Evolutionary conservation across 176 grass and related monocot species (phyloP).

Genomic region (Lolium rigidum): DNA sequence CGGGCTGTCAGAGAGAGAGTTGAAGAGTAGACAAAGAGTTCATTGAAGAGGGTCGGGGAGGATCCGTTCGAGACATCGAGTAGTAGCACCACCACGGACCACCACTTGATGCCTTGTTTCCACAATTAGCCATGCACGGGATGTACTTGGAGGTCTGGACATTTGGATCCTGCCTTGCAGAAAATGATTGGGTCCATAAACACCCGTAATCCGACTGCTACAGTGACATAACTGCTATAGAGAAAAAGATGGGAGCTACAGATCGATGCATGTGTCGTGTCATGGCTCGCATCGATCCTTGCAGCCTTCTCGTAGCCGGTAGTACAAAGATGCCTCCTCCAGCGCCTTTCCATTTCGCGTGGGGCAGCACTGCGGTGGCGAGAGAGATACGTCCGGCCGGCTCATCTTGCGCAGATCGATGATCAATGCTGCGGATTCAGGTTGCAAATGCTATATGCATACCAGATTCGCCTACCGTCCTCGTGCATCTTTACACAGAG

Average conservation of each 20-base stretch:
- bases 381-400: not conserved
- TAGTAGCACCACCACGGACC: not conserved
- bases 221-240: not conserved
- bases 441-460: not conserved
- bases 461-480: not conserved
- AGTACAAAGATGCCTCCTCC: slow-evolving; percentile 42
- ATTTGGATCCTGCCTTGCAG: slow-evolving; percentile 34
- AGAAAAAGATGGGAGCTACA: not conserved
- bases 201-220: not conserved
- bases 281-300: not conserved
- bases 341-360: not conserved
- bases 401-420: not conserved
- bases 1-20: not conserved
- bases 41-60: not conserved
- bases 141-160: slow-evolving; percentile 29
- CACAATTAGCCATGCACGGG: slow-evolving; percentile 34
- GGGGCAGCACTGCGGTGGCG: not conserved
- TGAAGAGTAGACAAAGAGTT: not conserved
- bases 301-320: slow-evolving; percentile 29
- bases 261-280: not conserved
- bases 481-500: not conserved
- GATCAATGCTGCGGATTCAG: slow-evolving; percentile 30
- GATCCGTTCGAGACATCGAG: slow-evolving; percentile 26
- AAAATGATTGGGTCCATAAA: slow-evolving; percentile 30
- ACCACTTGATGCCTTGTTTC: slow-evolving; percentile 26